Percentiles rank a stretch among this genome's conserved stretches.
These are phyloP conservation scores for Pythium aquatile DNA, from an alignment of 352 stramenopile genomes.

Conservation along the genomic window DNA sequence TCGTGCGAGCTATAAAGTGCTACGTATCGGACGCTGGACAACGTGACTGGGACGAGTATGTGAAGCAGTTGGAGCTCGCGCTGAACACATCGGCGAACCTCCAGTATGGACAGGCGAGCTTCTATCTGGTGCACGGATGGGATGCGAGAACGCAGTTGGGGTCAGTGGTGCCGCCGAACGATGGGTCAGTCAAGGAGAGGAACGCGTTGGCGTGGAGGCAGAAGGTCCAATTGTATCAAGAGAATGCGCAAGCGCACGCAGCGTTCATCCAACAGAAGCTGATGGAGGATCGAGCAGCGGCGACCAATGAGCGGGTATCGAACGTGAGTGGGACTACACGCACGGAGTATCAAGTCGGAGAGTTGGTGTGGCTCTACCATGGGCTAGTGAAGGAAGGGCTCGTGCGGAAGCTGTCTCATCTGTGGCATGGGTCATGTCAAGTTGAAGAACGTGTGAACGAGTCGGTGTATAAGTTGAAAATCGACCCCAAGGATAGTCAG, in stretches of 20 bases:
- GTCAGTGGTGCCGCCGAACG: neutral
- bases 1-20: conserved; percentile 19
- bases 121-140: conserved; percentile 26
- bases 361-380: conserved; percentile 22
- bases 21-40: conserved; percentile 23
- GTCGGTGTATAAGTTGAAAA: conserved; percentile 8
- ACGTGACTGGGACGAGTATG: conserved; percentile 28
- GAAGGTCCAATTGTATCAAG: neutral
- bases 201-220: neutral
- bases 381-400: conserved; percentile 15
- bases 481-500: conserved; percentile 1
- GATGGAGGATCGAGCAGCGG: conserved; percentile 8
- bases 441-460: conserved; percentile 13
- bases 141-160: conserved; percentile 8
- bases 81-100: conserved; percentile 21
- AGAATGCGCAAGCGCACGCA: neutral
- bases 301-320: conserved; percentile 1
- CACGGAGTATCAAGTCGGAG: conserved; percentile 8
- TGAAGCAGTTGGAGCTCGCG: conserved; percentile 20
- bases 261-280: conserved; percentile 18
- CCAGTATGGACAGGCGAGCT: neutral
- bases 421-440: conserved; percentile 18
- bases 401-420: conserved; percentile 12
- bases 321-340: neutral
- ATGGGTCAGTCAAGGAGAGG: neutral